Percentiles rank a stretch among this genome's conserved stretches.
Conservation (phyloP, 345 rosid species). For the Lepidium aucheri region DNA sequence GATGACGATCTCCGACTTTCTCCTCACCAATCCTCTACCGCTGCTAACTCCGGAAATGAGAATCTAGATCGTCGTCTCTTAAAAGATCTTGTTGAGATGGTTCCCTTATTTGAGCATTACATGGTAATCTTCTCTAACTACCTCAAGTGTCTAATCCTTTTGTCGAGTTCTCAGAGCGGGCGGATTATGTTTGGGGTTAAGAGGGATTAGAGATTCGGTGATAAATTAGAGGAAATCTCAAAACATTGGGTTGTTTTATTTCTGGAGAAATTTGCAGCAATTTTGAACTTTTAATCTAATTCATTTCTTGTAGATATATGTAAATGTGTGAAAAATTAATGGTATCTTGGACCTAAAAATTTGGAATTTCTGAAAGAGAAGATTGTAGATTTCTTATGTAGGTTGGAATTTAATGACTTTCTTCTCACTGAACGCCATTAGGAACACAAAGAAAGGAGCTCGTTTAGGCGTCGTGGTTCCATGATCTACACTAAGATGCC, state of each 20-base stretch:
- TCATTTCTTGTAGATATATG: not conserved
- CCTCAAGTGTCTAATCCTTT: not conserved
- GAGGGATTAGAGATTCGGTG: not conserved
- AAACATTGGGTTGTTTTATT: not conserved
- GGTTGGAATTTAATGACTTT: not conserved
- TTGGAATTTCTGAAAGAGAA: not conserved
- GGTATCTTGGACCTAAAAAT: not conserved
- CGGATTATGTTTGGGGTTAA: not conserved
- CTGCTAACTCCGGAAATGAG: constrained; percentile 26
- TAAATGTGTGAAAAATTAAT: not conserved
- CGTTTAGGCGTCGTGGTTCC: constrained; percentile 83
- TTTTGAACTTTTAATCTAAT: not conserved
- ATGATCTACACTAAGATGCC: constrained; percentile 93
- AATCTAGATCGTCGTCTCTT: constrained; percentile 68
- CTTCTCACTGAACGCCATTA: constrained; percentile 14
- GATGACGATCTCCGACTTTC: constrained; percentile 35
- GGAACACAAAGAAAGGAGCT: constrained; percentile 75
- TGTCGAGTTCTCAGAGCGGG: not conserved
- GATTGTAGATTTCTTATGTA: not conserved
- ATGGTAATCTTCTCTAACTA: constrained; percentile 42
- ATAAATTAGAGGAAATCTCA: not conserved
- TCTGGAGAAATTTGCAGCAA: not conserved
- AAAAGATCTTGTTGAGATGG: constrained; percentile 81
- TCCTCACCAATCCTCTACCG: constrained; percentile 36
- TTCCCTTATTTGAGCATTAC: constrained; percentile 86